Evolutionary conservation across 345 rosid genomes (phyloP).

Genomic region (Sonneratia alba): DNA sequence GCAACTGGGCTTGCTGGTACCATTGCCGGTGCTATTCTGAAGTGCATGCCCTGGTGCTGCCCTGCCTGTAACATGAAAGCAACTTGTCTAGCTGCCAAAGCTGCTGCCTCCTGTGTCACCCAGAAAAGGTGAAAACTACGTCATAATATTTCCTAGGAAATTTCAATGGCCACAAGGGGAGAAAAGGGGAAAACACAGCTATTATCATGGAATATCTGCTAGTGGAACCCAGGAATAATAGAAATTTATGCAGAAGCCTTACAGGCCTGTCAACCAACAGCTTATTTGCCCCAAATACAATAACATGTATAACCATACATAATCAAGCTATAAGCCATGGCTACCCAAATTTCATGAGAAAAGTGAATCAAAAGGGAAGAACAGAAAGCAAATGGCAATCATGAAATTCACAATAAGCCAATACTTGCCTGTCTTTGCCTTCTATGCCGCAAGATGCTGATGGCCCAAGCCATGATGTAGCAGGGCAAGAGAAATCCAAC

Average conservation of each 20-base stretch:
- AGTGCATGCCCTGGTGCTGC: conserved; percentile 68
- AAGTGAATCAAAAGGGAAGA: not conserved
- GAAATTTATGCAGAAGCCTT: no score
- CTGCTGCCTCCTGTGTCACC: conserved; percentile 67
- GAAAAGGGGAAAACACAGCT: no score
- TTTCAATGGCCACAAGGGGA: not conserved
- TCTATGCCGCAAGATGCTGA: conserved; percentile 42
- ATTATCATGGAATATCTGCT: no score
- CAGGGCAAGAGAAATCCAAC: conserved; percentile 60
- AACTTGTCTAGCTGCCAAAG: conserved; percentile 73
- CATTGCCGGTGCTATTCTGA: conserved; percentile 48
- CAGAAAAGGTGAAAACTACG: not conserved
- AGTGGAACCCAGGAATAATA: no score
- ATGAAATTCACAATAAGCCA: no score
- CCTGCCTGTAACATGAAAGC: conserved; percentile 81
- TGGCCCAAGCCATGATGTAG: conserved; percentile 55
- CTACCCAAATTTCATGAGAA: not conserved
- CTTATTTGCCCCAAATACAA: no score
- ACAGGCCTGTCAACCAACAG: no score
- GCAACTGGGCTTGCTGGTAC: conserved; percentile 32
- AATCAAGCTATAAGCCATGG: no score
- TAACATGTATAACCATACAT: no score
- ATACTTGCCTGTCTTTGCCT: conserved; percentile 40
- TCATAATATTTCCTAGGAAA: not conserved
- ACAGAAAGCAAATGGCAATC: not conserved